Conservation (phyloP, 2,329 filamentous ascomycete species). For the Clarireedia sp. region DNA sequence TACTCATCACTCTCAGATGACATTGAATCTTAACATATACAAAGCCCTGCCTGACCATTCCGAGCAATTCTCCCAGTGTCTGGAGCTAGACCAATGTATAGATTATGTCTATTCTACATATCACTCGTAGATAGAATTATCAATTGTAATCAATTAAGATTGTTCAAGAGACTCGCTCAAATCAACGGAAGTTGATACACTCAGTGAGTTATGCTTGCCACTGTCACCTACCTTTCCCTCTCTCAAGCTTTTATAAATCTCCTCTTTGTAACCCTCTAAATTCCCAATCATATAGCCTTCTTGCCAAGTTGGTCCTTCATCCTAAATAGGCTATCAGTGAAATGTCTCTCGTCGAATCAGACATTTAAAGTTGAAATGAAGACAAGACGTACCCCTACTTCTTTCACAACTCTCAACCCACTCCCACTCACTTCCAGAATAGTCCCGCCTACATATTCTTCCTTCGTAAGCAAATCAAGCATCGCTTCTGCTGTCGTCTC, state of each 20-base stretch:
- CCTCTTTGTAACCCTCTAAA: conserved; percentile 23
- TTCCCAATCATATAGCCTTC: conserved; percentile 21
- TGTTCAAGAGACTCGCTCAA: too few species aligned
- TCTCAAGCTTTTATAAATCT: not conserved
- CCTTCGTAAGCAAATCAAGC: conserved; percentile 26
- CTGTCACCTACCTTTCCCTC: conserved; percentile 6
- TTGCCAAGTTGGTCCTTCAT: not conserved
- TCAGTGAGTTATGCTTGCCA: not conserved
- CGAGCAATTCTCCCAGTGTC: too few species aligned
- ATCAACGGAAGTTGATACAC: not conserved
- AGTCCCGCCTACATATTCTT: conserved; percentile 32
- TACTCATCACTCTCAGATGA: too few species aligned
- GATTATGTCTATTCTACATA: too few species aligned
- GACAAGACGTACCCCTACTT: conserved; percentile 1
- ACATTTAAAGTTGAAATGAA: not conserved
- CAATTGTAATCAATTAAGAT: too few species aligned
- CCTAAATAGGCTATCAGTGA: not conserved
- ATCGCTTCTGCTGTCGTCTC: conserved; percentile 31
- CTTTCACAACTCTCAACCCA: conserved; percentile 14
- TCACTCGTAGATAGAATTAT: too few species aligned
- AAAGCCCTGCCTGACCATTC: too few species aligned
- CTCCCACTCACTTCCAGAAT: conserved; percentile 34
- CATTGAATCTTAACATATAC: too few species aligned
- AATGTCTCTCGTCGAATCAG: not conserved
- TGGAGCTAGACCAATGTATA: too few species aligned